Evolutionary conservation across 2,329 filamentous ascomycete species (phyloP), one percentile per base, ranked within the genome.

Genomic region (Cladosporium sp.): DNA sequence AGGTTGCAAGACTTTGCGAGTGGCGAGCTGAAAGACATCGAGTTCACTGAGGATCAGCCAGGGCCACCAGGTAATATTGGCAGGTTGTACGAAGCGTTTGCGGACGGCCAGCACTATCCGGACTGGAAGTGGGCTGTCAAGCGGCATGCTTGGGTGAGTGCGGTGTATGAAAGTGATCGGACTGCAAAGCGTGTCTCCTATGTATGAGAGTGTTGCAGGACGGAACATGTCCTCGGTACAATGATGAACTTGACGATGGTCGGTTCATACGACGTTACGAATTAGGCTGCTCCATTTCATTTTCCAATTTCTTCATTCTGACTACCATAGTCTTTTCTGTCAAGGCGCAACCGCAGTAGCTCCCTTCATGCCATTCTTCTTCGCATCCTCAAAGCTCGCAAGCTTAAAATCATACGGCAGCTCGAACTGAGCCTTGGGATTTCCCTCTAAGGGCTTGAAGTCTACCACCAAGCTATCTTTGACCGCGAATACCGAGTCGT

Each of bases 391-490:
- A 30, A 54, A 52, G 22, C 50, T 55, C 36, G 42, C 57, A 20
- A 59, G 11, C 39, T 59, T 59, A 34, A 59, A 59, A 51, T 84
- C 76, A 64, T 84, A 84, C 12, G 76, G 67, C 47, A 85, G 67
- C 68, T 85, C 81, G 61, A 80, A 77, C 3, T 77, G 73, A 22
- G 83, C 82, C 64, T 81, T 74, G 17, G 77, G 70, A 63, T 84
- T 79, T 28, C 75, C 76, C 64, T 83, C 65, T 49, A 77, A 76
- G 7, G 79, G 78, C 57, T 78, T 70, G 65, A 86, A 86, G 55
- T 85, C 82, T 14, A 85, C 82, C 38, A 84, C 67, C 52, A 86
- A 66, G n/a, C 78, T 80, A 61, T 85, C 82, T 68, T 85, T 85
- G 51, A 84, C 82, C 0, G 83, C 83, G 63, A 85, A 85, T 0